Evolutionary conservation across 257 asterid species (phyloP).

Genomic region (Coffea eugenioides): DNA sequence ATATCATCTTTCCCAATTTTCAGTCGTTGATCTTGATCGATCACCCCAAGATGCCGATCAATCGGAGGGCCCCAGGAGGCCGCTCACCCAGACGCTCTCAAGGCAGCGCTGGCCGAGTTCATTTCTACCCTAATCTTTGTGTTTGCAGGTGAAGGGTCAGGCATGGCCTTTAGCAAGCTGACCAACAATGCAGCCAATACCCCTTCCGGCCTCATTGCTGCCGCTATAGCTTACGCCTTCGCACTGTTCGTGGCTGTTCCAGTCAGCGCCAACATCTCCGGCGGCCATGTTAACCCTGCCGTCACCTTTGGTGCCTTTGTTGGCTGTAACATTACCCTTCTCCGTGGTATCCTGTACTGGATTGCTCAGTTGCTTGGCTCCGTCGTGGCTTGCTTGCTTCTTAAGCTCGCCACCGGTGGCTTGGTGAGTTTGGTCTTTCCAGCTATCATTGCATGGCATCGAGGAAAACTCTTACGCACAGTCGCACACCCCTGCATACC

Average conservation of each 20-base stretch:
- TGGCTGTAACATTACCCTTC: conserved; percentile 40
- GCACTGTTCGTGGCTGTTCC: conserved; percentile 38
- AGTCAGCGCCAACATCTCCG: conserved; percentile 33
- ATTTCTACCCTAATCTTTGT: conserved; percentile 47
- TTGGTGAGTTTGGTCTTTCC: conserved; percentile 21
- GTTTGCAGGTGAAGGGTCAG: conserved; percentile 44
- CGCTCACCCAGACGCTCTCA: neutral
- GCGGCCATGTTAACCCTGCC: conserved; percentile 43
- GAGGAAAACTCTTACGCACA: no score
- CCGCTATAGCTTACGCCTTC: conserved; percentile 33
- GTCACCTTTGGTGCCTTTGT: conserved; percentile 40
- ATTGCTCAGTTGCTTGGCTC: conserved; percentile 41
- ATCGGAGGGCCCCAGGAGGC: conserved; percentile 4
- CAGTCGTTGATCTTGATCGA: neutral
- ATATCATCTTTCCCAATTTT: neutral
- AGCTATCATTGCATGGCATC: no score
- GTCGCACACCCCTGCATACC: no score
- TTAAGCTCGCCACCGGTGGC: conserved; percentile 35
- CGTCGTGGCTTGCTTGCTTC: conserved; percentile 36
- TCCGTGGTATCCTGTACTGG: conserved; percentile 43
- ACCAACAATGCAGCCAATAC: conserved; percentile 27
- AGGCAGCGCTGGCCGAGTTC: conserved; percentile 37
- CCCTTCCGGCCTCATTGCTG: conserved; percentile 34
- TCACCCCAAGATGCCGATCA: neutral
- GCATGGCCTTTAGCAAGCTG: conserved; percentile 38